Conservation (phyloP, 306 rosid genomes). For the Chamaecrista fasciculata region DNA sequence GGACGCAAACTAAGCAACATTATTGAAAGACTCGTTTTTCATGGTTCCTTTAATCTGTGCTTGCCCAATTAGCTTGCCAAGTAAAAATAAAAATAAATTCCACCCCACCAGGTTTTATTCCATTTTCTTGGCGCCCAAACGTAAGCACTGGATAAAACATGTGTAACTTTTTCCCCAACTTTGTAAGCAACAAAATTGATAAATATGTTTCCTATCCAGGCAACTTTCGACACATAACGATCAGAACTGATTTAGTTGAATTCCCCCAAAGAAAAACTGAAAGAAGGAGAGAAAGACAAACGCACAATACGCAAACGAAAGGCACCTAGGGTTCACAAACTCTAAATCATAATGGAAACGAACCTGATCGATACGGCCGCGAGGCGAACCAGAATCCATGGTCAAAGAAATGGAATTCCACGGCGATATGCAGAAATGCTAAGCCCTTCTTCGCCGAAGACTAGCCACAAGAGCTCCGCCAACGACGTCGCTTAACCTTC, state of each 20-base stretch:
- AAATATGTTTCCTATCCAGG: neutral
- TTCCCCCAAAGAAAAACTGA: no score
- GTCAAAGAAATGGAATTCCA: constrained; percentile 25
- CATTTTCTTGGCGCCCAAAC: neutral
- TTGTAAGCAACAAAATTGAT: neutral
- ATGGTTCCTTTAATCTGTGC: neutral
- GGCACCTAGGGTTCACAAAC: constrained; percentile 29
- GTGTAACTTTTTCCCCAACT: neutral
- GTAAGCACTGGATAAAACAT: neutral
- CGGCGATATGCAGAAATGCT: constrained; percentile 3
- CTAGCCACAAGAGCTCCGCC: neutral
- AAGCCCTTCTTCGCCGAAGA: neutral
- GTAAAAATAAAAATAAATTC: neutral
- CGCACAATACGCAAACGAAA: neutral
- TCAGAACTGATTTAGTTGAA: neutral
- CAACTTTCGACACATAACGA: neutral
- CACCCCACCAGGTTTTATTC: neutral
- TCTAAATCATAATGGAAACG: neutral
- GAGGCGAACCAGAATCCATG: constrained; percentile 78
- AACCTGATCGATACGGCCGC: constrained; percentile 77
- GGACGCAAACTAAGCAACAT: neutral
- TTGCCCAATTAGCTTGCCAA: neutral
- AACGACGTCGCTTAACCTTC: constrained; percentile 17
- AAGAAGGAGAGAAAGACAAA: neutral
- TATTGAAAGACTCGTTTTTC: neutral